Percentiles rank a stretch among this genome's conserved stretches.
Evolutionary conservation across 768 basidiomycete species (phyloP).

Genomic region (Auricularia heimuer): DNA sequence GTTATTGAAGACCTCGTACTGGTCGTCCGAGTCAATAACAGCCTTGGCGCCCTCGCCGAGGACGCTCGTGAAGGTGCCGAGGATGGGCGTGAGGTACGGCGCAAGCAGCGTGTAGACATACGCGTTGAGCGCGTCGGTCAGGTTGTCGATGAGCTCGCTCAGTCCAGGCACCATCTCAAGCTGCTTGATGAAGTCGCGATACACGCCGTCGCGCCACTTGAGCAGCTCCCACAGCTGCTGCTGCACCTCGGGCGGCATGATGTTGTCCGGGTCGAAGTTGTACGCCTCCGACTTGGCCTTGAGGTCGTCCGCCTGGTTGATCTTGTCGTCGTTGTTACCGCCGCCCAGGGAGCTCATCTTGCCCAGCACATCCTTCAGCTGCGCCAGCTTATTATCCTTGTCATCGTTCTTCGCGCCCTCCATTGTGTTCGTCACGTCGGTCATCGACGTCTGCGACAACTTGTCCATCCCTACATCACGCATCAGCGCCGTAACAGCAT

Average conservation of each 20-base stretch:
- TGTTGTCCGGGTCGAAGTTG: slow-evolving; percentile 46
- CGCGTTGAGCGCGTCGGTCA: slow-evolving; percentile 57
- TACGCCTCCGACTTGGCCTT: slow-evolving; percentile 43
- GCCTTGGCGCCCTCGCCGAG: slow-evolving; percentile 56
- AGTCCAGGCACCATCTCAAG: slow-evolving; percentile 63
- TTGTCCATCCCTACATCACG: background rate
- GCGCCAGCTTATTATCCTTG: slow-evolving; percentile 20
- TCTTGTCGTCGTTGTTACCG: slow-evolving; percentile 28
- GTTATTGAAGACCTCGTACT: slow-evolving; percentile 57
- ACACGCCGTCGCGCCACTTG: slow-evolving; percentile 54
- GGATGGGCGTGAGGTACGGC: slow-evolving; percentile 30
- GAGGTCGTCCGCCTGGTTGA: slow-evolving; percentile 46
- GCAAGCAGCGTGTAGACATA: slow-evolving; percentile 43
- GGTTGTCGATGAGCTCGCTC: slow-evolving; percentile 42
- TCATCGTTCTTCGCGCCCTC: slow-evolving; percentile 27
- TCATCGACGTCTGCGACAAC: slow-evolving; percentile 34
- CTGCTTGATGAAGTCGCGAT: slow-evolving; percentile 39
- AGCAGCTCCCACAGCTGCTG: slow-evolving; percentile 44
- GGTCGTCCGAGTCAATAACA: slow-evolving; percentile 60
- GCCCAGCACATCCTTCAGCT: slow-evolving; percentile 35
- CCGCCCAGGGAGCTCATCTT: slow-evolving; percentile 43
- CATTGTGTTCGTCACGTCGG: slow-evolving; percentile 46
- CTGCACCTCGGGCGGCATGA: slow-evolving; percentile 58
- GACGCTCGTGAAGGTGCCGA: slow-evolving; percentile 45
- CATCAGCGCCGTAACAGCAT: too few species aligned